A percentile compares a stretch with the other conserved stretches of the same genome.
phyloP scores from a whole-genome alignment of 305 asterid genomes.

The Petunia hybrid region DNA sequence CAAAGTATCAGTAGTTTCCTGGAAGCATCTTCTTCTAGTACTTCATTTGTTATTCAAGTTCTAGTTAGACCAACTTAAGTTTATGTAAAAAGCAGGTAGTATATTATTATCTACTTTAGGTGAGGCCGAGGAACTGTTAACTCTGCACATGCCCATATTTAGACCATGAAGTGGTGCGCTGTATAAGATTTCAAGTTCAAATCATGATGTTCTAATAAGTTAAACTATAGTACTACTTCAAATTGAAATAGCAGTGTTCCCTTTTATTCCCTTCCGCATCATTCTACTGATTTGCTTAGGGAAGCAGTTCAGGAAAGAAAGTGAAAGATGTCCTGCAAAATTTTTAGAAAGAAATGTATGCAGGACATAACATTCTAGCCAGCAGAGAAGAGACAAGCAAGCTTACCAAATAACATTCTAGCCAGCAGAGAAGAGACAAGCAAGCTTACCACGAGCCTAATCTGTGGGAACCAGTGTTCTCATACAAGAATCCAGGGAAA shows the following conservation, averaged over 20 bases:
- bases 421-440: too few relatives aligned
- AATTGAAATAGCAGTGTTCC: neutral
- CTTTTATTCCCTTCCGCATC: too few relatives aligned
- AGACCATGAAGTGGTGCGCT: neutral
- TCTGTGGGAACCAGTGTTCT: slow-evolving; percentile 80
- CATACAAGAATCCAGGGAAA: slow-evolving; percentile 85
- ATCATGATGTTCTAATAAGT: neutral
- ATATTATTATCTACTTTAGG: neutral
- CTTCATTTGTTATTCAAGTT: neutral
- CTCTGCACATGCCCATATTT: neutral
- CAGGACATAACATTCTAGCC: neutral
- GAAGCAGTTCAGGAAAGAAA: neutral
- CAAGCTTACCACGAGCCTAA: slow-evolving; percentile 80
- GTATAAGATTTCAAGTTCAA: neutral
- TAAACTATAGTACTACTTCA: neutral
- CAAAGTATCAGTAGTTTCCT: neutral
- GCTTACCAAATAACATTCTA: slow-evolving; percentile 64
- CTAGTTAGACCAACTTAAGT: neutral
- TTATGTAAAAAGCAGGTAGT: neutral
- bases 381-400: neutral
- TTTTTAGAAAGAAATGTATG: neutral
- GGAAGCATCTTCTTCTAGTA: neutral
- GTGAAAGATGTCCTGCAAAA: neutral
- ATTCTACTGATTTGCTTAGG: too few relatives aligned
- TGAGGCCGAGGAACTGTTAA: neutral